Percentiles rank a stretch among this genome's conserved stretches.
phyloP scores from a whole-genome alignment of 2,329 filamentous ascomycete species.

The Gliomastix tumulicola region DNA sequence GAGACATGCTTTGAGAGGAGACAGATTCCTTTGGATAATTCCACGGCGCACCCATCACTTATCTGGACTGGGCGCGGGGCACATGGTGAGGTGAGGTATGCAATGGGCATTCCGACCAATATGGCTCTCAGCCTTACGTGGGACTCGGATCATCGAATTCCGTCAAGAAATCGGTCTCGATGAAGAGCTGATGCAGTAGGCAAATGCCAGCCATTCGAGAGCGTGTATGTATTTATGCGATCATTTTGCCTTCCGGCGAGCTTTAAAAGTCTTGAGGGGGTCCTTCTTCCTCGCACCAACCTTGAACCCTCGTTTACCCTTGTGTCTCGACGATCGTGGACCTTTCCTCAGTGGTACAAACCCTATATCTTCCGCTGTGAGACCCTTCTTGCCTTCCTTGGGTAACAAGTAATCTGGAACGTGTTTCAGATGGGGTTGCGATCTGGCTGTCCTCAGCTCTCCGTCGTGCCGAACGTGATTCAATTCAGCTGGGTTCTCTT shows the following conservation, averaged over 20 bases:
- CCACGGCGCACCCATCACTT: too few species aligned
- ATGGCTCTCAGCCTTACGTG: too few species aligned
- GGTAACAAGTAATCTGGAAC: conserved; percentile 92
- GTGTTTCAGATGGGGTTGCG: conserved; percentile 86
- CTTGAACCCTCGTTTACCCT: conserved; percentile 35
- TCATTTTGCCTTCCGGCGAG: conserved; percentile 39
- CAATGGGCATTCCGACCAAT: too few species aligned
- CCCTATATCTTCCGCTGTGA: conserved; percentile 61
- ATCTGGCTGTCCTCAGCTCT: conserved; percentile 73
- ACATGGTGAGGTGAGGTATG: too few species aligned
- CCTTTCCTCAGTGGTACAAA: conserved; percentile 64
- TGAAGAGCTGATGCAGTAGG: too few species aligned
- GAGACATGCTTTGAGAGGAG: too few species aligned
- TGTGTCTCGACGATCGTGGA: conserved; percentile 40
- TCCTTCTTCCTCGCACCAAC: conserved; percentile 62
- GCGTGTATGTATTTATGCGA: too few species aligned
- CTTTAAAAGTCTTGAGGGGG: conserved; percentile 85
- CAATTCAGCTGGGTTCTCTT: conserved; percentile 90
- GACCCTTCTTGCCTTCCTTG: conserved; percentile 62
- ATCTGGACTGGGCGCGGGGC: too few species aligned
- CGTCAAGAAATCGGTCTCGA: too few species aligned
- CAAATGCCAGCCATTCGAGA: too few species aligned
- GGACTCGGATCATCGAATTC: too few species aligned
- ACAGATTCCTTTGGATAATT: too few species aligned
- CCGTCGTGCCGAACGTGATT: conserved; percentile 84